Evolutionary conservation across 2,329 filamentous ascomycete genomes (phyloP).

Genomic region (Colletotrichum lindemuthianum): DNA sequence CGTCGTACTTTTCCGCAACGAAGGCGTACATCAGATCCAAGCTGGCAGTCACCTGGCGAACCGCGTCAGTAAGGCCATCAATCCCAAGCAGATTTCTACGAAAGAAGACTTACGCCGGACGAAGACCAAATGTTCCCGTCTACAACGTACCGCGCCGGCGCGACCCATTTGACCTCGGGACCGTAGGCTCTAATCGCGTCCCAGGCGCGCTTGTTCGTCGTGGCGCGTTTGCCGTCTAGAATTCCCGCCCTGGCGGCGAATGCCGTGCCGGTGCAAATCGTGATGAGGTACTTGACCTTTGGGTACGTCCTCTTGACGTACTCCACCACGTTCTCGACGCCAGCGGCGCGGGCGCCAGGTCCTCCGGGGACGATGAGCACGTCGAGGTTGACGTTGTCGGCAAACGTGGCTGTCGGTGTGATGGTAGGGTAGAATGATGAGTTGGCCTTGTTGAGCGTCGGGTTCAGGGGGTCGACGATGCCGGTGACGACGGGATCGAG

Average conservation of each 20-base stretch:
- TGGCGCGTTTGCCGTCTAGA: conserved; percentile 68
- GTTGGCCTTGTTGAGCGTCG: conserved; percentile 46
- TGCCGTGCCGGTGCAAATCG: conserved; percentile 73
- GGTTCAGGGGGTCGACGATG: conserved; percentile 23
- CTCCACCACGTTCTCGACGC: conserved; percentile 48
- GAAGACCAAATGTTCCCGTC: conserved; percentile 76
- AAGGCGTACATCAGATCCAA: conserved; percentile 51
- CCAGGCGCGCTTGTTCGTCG: conserved; percentile 73
- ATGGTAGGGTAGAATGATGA: conserved; percentile 49
- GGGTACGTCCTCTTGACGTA: conserved; percentile 55
- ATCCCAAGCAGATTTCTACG: neutral
- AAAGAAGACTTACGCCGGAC: conserved; percentile 57
- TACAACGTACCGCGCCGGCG: conserved; percentile 69
- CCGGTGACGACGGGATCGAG: conserved; percentile 53
- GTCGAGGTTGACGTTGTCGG: conserved; percentile 62
- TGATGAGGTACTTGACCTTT: conserved; percentile 65
- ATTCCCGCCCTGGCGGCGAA: conserved; percentile 68
- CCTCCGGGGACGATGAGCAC: conserved; percentile 76
- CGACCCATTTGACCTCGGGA: conserved; percentile 67
- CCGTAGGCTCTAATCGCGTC: conserved; percentile 56
- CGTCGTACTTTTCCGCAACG: conserved; percentile 57
- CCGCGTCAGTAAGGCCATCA: neutral
- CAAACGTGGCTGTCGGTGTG: conserved; percentile 62
- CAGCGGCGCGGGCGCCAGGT: conserved; percentile 54
- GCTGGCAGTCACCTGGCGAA: conserved; percentile 46